Percentiles rank a stretch among this genome's conserved stretches.
Conservation (phyloP, 2,329 filamentous ascomycete genomes). For the Phaeophleospora eucalypticola region DNA sequence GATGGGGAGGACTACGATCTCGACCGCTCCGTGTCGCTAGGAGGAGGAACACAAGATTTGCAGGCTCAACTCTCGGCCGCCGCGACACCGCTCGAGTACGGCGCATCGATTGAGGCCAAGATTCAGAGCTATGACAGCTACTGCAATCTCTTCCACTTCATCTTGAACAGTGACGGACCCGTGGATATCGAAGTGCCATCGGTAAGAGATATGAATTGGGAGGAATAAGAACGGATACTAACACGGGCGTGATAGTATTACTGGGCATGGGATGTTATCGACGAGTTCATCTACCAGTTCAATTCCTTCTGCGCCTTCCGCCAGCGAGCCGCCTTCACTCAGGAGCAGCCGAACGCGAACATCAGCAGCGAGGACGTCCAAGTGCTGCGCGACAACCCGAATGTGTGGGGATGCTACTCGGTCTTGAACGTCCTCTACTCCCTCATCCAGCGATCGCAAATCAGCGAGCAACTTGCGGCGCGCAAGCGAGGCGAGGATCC, state of each 20-base stretch:
- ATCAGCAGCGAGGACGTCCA: slow-evolving; percentile 89
- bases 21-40: slow-evolving; percentile 60
- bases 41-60: slow-evolving; percentile 80
- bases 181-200: slow-evolving; percentile 95
- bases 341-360: slow-evolving; percentile 36
- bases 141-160: slow-evolving; percentile 98
- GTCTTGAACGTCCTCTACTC: slow-evolving; percentile 99
- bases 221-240: slow-evolving; percentile 4
- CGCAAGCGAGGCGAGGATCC: slow-evolving; percentile 94
- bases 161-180: slow-evolving; percentile 97
- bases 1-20: slow-evolving; percentile 64
- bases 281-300: slow-evolving; percentile 99
- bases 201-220: slow-evolving; percentile 52
- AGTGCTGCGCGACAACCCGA: slow-evolving; percentile 90
- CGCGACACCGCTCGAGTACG: slow-evolving; percentile 92
- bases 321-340: slow-evolving; percentile 77
- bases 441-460: slow-evolving; percentile 95
- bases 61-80: slow-evolving; percentile 87
- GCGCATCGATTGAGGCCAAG: slow-evolving; percentile 91
- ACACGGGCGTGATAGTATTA: slow-evolving; percentile 65
- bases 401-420: slow-evolving; percentile 99
- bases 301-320: slow-evolving; percentile 98
- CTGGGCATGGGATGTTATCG: slow-evolving; percentile 99
- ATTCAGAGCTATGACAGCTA: slow-evolving; percentile 99
- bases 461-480: slow-evolving; percentile 92